These are phyloP conservation scores for Porcisia deanei DNA, from an alignment of 208 protist species.

Conservation along the genomic window DNA sequence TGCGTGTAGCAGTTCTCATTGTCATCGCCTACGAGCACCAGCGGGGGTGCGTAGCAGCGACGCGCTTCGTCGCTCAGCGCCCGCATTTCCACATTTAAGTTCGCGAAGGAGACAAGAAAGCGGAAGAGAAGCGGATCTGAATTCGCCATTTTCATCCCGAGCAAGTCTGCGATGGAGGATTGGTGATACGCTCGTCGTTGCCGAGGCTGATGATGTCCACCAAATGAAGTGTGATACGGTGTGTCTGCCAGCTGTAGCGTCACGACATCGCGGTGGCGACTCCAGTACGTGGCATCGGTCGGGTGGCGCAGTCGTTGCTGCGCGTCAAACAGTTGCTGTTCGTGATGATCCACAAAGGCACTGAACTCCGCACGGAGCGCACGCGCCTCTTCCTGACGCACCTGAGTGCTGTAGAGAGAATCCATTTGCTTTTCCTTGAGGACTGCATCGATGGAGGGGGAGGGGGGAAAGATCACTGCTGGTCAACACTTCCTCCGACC, in stretches of 20 bases:
- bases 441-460: neutral
- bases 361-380: constrained; percentile 31
- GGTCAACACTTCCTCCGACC: neutral
- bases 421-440: constrained; percentile 12
- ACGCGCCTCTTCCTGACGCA: constrained; percentile 16
- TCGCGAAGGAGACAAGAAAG: constrained; percentile 36
- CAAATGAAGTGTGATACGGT: constrained; percentile 4
- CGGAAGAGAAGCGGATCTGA: constrained; percentile 53
- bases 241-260: constrained; percentile 34
- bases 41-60: constrained; percentile 38
- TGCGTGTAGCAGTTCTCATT: constrained; percentile 25
- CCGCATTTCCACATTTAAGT: constrained; percentile 50
- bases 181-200: constrained; percentile 21
- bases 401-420: constrained; percentile 21
- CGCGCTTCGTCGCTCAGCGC: constrained; percentile 40
- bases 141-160: constrained; percentile 26
- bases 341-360: constrained; percentile 51
- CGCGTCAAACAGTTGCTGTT: constrained; percentile 53
- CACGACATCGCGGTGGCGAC: constrained; percentile 37
- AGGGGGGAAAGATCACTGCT: neutral
- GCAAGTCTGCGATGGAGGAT: constrained; percentile 42
- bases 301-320: constrained; percentile 51
- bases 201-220: constrained; percentile 14
- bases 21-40: constrained; percentile 56
- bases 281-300: constrained; percentile 57